These are phyloP conservation scores for Metschnikowia santaceciliae DNA, from an alignment of 805 yeast genomes.

Conservation along the genomic window DNA sequence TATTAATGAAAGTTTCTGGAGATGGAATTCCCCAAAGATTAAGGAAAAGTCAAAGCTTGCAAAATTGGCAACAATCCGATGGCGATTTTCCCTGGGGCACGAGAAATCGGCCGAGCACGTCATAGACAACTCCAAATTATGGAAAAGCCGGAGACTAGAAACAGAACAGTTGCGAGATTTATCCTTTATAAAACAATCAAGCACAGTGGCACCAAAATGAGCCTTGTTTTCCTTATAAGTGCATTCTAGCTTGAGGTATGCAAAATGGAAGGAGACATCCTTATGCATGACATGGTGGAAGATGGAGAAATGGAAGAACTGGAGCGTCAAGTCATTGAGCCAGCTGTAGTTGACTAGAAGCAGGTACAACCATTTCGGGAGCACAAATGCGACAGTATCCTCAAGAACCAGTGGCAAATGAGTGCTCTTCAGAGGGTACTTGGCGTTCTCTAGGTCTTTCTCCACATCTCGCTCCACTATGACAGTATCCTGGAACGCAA, in stretches of 20 bases:
- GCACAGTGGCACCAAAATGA: conserved; percentile 2
- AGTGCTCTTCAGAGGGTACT: not conserved
- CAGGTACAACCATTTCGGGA: conserved; percentile 8
- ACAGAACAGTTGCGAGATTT: not conserved
- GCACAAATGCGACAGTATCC: not conserved
- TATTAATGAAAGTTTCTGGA: conserved; percentile 10
- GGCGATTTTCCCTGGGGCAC: conserved; percentile 3
- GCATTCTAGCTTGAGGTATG: conserved; percentile 14
- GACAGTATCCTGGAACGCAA: conserved; percentile 8
- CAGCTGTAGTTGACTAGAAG: conserved; percentile 10
- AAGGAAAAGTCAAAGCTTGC: conserved; percentile 9
- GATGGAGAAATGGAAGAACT: conserved; percentile 12
- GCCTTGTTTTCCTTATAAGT: conserved; percentile 2
- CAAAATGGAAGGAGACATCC: conserved; percentile 13
- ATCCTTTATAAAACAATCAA: conserved; percentile 14
- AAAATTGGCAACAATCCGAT: not conserved
- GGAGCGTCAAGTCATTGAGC: conserved; percentile 15
- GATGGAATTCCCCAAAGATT: conserved; percentile 7
- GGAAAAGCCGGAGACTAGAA: conserved; percentile 10
- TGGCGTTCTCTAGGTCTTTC: not conserved
- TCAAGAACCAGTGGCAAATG: not conserved
- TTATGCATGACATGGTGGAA: conserved; percentile 12
- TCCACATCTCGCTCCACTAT: conserved; percentile 4
- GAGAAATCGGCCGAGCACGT: conserved; percentile 6
- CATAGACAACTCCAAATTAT: conserved; percentile 12